Evolutionary conservation across 768 basidiomycete species (phyloP).

Genomic region (Gymnopilus junonius): DNA sequence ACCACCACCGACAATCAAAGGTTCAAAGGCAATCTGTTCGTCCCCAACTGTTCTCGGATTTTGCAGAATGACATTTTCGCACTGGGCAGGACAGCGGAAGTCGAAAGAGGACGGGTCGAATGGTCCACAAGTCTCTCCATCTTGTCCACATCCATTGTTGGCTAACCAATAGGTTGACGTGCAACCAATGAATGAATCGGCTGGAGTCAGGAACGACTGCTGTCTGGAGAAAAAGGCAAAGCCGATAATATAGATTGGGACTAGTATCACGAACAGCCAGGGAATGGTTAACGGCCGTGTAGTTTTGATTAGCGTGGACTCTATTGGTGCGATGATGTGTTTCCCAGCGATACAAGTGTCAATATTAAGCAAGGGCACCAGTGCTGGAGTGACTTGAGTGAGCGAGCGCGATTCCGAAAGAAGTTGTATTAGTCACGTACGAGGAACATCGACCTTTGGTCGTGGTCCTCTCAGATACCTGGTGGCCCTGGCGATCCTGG

Average conservation of each 20-base stretch:
- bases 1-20: conserved; percentile 86
- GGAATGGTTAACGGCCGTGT: conserved; percentile 57
- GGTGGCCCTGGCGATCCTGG: conserved; percentile 19
- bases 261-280: conserved; percentile 60
- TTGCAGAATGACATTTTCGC: conserved; percentile 62
- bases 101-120: conserved; percentile 65
- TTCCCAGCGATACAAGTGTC: conserved; percentile 41
- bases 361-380: conserved; percentile 57
- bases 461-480: conserved; percentile 60
- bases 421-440: conserved; percentile 33
- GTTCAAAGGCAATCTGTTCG: conserved; percentile 65
- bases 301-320: conserved; percentile 52
- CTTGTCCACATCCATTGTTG: conserved; percentile 73
- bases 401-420: background rate
- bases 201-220: conserved; percentile 72
- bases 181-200: conserved; percentile 66
- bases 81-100: conserved; percentile 83
- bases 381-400: conserved; percentile 41
- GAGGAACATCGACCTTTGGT: conserved; percentile 56
- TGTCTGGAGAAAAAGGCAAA: conserved; percentile 75
- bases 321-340: conserved; percentile 50
- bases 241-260: conserved; percentile 66
- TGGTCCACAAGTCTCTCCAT: conserved; percentile 68
- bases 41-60: conserved; percentile 79
- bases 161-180: conserved; percentile 73